Evolutionary conservation across 805 yeast species (phyloP), one percentile per base, ranked within the genome.

Genomic region (Pichia exigua): DNA sequence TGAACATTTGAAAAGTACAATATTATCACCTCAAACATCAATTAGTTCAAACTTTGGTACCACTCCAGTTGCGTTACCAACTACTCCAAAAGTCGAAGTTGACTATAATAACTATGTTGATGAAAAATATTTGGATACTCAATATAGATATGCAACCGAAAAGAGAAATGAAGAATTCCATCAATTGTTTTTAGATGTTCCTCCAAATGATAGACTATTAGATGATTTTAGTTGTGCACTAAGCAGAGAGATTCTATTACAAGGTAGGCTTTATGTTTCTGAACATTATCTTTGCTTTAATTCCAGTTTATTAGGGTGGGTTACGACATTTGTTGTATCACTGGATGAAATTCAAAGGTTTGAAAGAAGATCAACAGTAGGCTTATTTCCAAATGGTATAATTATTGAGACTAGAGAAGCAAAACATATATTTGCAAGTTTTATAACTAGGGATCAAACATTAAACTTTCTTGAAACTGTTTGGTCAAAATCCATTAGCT

Each of bases 191-290:
- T 21, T 45, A 15, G 40, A 47, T 17, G 70, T 89, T 2, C 86
- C 91, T 2, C 69, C 70, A 24, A 76, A 80, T 45, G 97, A 92
- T 61, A 72, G 84, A 47, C 69, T 92, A 17, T 65, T 92, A 38
- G 97, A 89, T 61, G 97, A 90, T 60, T 91, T 85, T 61, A 80
- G 88, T 27, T 94, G 98, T 72, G 97, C 97, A 0, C 69, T 92
- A 50, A 85, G 91, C 57, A 74, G 89, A 54, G 98, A 92, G 57
- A 87, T 90, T 46, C 72, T 92, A 32, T 69, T 89, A 11, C 97
- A 94, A 62, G 99, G 99, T 4, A 73, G 95, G 47, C 60, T 94
- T 27, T 94, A 87, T 63, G 75, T 94, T 10, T 79, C 95, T 20
- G 91, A 87, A 57, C 76, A 78, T 48, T 81, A 84, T 61, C 63